Conservation (phyloP, 495 filamentous ascomycete genomes). For the Penicillium ucsense region DNA sequence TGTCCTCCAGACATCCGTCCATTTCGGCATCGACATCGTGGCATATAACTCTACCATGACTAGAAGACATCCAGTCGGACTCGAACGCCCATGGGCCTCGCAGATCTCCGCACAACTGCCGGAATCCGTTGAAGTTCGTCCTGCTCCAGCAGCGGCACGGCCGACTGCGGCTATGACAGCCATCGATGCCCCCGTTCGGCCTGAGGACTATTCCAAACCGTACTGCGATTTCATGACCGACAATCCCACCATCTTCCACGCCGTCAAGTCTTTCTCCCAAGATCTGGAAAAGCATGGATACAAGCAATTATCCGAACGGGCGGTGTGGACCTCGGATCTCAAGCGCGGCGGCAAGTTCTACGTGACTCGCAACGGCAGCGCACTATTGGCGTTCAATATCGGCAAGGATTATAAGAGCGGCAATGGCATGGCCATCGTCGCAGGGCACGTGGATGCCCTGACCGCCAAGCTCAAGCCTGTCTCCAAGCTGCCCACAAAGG, state of each 20-base stretch:
- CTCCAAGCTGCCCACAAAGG: conserved; percentile 65
- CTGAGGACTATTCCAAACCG: conserved; percentile 64
- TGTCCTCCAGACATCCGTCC: background rate
- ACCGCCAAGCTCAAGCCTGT: conserved; percentile 86
- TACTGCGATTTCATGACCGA: conserved; percentile 81
- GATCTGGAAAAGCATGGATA: conserved; percentile 65
- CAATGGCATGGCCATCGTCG: conserved; percentile 72
- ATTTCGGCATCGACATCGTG: background rate
- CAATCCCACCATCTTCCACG: conserved; percentile 90
- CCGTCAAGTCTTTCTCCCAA: conserved; percentile 63
- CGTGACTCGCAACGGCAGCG: conserved; percentile 73
- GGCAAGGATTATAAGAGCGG: conserved; percentile 76
- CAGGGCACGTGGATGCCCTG: conserved; percentile 86
- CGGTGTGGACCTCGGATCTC: conserved; percentile 67
- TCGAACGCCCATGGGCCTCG: conserved; percentile 17
- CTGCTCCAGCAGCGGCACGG: conserved; percentile 2
- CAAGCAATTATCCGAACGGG: conserved; percentile 66
- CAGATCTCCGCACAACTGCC: conserved; percentile 15
- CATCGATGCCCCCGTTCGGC: conserved; percentile 17
- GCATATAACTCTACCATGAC: conserved; percentile 14
- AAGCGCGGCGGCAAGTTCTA: conserved; percentile 81
- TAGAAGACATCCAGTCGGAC: conserved; percentile 13
- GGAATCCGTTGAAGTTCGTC: background rate
- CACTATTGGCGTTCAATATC: conserved; percentile 77
- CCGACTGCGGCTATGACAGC: conserved; percentile 6